Base-by-base conservation (phyloP, 129 eudicot species). In the Sambucus nigra region DNA sequence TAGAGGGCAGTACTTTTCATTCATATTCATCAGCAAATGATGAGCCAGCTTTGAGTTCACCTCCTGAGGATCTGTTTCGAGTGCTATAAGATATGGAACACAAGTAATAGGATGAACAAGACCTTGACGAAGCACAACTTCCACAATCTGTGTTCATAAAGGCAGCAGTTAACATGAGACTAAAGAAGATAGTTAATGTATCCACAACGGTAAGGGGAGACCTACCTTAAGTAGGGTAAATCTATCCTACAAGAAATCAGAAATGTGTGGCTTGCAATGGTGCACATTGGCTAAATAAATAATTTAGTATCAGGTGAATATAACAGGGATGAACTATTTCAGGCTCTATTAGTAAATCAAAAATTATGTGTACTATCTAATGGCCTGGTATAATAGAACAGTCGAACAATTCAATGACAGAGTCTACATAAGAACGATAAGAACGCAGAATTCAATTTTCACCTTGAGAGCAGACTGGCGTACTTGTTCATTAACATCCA, bases 101-200 rank as follows among this genome's bases (percentile, higher is more conserved):
- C 94, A 85, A 26, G 94, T 85, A 66, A 91, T 91, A 26, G 98
- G 98, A 71, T 91, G 98, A 64, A 91, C 98, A 40, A 88, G 83
- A 67, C 94, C 97, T 69, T 88, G 94, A 39, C 95, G 98, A 57
- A 88, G 67, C 52, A 76, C 94, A 24, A 84, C 75, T 65, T 88
- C 97, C 51, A 84, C 84, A 69, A 83, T 84, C 95, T 81, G 88
- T 31, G 18, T 60, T 25, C 59, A 50, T 17, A 53, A 61, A 49
- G 16, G 51, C 39, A 14, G 16, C 10, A 47, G 17, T 21, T 47
- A 21, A 65, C 12, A 20, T 50, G 22, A 46, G 19, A 45, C 12
- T 3, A 31, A 42, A 19, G 47, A 25, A 42, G 7, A 44, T 2
- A 44, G 25, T 7, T 3, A 40, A 25, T 41, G 15, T 28, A 6